phyloP scores from a whole-genome alignment of 192 early-diverging fungal genomes.

The Spizellomyces punctatus region DNA sequence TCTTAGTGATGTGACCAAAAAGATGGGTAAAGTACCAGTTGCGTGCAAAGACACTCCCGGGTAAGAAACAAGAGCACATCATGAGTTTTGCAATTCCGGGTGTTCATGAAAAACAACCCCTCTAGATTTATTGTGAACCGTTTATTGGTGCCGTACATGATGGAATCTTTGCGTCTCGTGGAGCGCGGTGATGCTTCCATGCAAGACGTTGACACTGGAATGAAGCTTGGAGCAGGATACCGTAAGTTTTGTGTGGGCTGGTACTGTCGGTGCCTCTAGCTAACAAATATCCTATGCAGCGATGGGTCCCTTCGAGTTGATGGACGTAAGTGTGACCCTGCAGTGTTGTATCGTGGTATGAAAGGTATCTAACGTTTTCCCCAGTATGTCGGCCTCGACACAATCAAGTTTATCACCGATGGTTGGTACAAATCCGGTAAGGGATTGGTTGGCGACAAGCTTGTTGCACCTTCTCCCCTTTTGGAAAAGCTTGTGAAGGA shows the following conservation, averaged over 20 bases:
- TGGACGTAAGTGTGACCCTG: conserved; percentile 58
- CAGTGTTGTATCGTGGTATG: neutral
- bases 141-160: conserved; percentile 93
- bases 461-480: conserved; percentile 71
- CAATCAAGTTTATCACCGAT: conserved; percentile 92
- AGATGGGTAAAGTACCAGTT: conserved; percentile 85
- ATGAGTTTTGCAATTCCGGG: neutral
- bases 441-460: conserved; percentile 70
- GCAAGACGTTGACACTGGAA: conserved; percentile 90
- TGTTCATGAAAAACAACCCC: neutral
- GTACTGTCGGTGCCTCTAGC: neutral
- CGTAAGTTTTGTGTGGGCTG: conserved; percentile 36
- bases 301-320: conserved; percentile 89
- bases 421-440: conserved; percentile 88
- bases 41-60: conserved; percentile 97
- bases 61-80: conserved; percentile 37
- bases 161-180: conserved; percentile 91
- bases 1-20: conserved; percentile 69
- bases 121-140: conserved; percentile 88
- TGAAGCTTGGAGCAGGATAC: conserved; percentile 97
- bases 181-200: conserved; percentile 85
- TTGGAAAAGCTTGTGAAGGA: conserved; percentile 74
- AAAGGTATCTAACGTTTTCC: conserved; percentile 1
- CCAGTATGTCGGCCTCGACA: conserved; percentile 92
- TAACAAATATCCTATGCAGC: conserved; percentile 33